Base-by-base conservation (phyloP, 2,329 filamentous ascomycete genomes). In the Colletotrichum tropicicola region DNA sequence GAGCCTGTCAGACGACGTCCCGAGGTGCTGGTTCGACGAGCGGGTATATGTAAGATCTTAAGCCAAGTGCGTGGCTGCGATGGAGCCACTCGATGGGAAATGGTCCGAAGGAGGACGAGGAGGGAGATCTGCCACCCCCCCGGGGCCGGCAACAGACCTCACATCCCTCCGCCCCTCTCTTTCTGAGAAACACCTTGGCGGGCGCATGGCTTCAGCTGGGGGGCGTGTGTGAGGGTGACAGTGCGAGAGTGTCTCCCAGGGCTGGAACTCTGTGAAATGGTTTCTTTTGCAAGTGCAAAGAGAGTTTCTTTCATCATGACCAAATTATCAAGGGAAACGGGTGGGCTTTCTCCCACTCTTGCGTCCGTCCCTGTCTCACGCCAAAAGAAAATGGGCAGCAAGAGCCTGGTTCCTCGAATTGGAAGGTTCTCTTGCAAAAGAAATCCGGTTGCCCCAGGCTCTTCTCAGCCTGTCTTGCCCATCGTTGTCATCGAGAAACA, bases 41-140 rank as follows among this genome's bases (percentile, higher is more conserved):
- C 49, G 61, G 61, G 57, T 65, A 61, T 65, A 65, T 65, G 61
- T 65, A 65, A 65, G 49, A 61, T 65, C 43, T 28, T 65, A 65
- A 61, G 43, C 49, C 27, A n/a, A 35, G 55, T 28, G 60, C 28
- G 41, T 47, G 48, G 39, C 27, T 19, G 28, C 52, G 10, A 56
- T 32, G 53, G 51, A 45, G 41, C 59, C n/a, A 49, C n/a, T n/a
- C n/a, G 47, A 57, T 52, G 21, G 25, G 57, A 15, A 47, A 60
- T 28, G 39, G 28, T 28, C 57, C 23, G 13, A 27, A 39, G 30
- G 10, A n/a, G 8, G 28, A 17, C 12, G 39, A 43, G 39, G 49
- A 23, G 32, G n/a, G 32, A 35, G 32, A 62, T 37, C 32, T 57
- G n/a, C n/a, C n/a, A n/a, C n/a, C n/a, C n/a, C n/a, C n/a, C n/a